These are phyloP conservation scores for Suhomyces bribrorum DNA, from an alignment of 1,139 yeast species.

Conservation along the genomic window DNA sequence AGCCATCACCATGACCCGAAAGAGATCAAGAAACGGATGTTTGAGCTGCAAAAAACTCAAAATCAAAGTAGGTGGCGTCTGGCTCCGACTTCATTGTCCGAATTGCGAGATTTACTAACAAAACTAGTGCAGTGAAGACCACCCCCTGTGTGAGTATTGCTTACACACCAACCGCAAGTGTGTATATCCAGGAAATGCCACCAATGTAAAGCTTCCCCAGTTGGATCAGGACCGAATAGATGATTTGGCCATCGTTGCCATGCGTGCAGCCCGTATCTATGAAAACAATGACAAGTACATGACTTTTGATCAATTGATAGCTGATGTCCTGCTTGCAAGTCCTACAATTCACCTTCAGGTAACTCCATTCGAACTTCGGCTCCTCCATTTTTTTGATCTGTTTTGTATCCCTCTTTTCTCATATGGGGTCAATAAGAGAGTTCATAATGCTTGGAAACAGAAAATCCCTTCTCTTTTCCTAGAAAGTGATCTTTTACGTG, in stretches of 20 bases:
- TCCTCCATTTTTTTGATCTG: slow-evolving; percentile 31
- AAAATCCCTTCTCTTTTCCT: slow-evolving; percentile 29
- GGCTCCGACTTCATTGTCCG: too few species aligned
- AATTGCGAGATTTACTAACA: too few species aligned
- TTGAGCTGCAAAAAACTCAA: slow-evolving; percentile 32
- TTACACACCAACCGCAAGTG: slow-evolving; percentile 33
- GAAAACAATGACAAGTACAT: neutral
- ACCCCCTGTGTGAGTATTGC: slow-evolving; percentile 43
- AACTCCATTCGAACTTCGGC: slow-evolving; percentile 32
- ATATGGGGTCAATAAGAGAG: slow-evolving; percentile 22
- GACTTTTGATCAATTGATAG: slow-evolving; percentile 11
- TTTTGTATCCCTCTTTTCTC: slow-evolving; percentile 29
- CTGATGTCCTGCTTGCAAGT: slow-evolving; percentile 5
- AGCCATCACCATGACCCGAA: slow-evolving; percentile 7
- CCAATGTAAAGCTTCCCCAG: neutral
- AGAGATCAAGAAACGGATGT: slow-evolving; percentile 33
- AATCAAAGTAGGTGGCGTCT: slow-evolving; percentile 31
- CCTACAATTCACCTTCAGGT: slow-evolving; percentile 24
- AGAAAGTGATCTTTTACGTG: slow-evolving; percentile 24
- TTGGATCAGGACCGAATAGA: neutral
- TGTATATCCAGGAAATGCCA: slow-evolving; percentile 21
- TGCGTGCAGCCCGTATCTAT: neutral
- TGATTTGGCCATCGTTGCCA: neutral
- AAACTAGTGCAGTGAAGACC: slow-evolving; percentile 38
- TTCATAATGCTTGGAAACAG: slow-evolving; percentile 30